phyloP scores from a whole-genome alignment of 805 yeast genomes.

The Metschnikowia henanensis region DNA sequence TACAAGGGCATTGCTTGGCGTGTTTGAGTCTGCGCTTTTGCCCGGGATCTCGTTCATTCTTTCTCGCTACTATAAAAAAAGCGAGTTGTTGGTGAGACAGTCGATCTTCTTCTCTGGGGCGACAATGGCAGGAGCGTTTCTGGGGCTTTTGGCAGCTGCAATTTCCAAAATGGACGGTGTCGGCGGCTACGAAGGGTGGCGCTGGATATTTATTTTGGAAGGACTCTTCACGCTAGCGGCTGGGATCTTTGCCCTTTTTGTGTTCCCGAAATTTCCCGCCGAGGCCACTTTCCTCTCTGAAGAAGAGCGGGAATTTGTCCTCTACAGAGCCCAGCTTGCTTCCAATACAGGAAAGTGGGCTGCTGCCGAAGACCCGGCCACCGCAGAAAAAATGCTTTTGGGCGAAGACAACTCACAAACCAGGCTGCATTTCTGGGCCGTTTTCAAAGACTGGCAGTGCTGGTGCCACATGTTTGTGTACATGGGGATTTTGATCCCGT shows the following conservation, averaged over 20 bases:
- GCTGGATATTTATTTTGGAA: constrained; percentile 20
- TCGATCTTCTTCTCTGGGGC: constrained; percentile 70
- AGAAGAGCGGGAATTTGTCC: constrained; percentile 16
- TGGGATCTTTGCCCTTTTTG: constrained; percentile 8
- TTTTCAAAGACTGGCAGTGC: constrained; percentile 30
- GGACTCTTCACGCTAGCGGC: constrained; percentile 15
- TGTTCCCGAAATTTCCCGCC: constrained; percentile 14
- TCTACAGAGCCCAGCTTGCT: constrained; percentile 11
- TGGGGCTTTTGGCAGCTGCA: constrained; percentile 70
- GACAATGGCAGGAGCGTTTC: constrained; percentile 76
- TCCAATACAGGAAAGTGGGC: constrained; percentile 5
- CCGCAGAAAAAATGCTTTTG: constrained; percentile 2
- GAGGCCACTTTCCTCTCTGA: constrained; percentile 12
- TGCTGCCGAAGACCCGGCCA: not conserved
- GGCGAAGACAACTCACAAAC: constrained; percentile 15
- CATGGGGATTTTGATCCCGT: constrained; percentile 31
- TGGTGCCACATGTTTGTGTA: constrained; percentile 27
- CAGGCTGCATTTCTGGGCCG: constrained; percentile 18
- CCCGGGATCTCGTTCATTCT: constrained; percentile 74
- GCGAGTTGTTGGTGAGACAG: constrained; percentile 68
- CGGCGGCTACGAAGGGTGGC: constrained; percentile 20
- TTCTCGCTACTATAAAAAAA: constrained; percentile 61
- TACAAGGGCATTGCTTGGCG: constrained; percentile 65
- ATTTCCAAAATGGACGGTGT: constrained; percentile 52
- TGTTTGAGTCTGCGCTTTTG: constrained; percentile 70